Conservation (phyloP, 2,329 filamentous ascomycete genomes). For the Fusarium anguioides region DNA sequence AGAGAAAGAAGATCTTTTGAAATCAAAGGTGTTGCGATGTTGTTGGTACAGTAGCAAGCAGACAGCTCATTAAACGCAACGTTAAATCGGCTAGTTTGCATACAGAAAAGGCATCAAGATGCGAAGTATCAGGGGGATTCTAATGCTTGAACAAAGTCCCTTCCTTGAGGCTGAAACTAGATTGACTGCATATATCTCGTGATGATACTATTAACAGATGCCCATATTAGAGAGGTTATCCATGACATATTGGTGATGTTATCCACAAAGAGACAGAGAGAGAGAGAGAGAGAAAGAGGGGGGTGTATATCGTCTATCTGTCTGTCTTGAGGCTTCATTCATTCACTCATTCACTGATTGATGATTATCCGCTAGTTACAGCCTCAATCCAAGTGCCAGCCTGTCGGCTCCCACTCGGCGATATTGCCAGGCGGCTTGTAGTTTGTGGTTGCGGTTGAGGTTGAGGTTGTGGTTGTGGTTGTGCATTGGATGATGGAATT, state of each 20-base stretch:
- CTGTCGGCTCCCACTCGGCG: slow-evolving; percentile 40
- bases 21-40: slow-evolving; percentile 14
- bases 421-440: slow-evolving; percentile 32
- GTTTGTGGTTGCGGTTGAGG: not conserved
- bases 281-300: too few relatives aligned
- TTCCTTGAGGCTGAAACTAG: slow-evolving; percentile 7
- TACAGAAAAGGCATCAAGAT: slow-evolving; percentile 22
- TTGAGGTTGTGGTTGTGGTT: slow-evolving; percentile 1
- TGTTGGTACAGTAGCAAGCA: not conserved
- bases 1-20: not conserved
- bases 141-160: slow-evolving; percentile 18
- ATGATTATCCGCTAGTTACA: slow-evolving; percentile 22
- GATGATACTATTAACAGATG: not conserved
- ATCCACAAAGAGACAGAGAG: too few relatives aligned
- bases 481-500: too few relatives aligned
- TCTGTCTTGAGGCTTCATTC: slow-evolving; percentile 8
- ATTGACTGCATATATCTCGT: not conserved
- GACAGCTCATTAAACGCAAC: slow-evolving; percentile 4
- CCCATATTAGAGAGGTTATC: not conserved
- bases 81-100: not conserved
- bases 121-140: slow-evolving; percentile 8
- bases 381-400: slow-evolving; percentile 28
- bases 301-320: too few relatives aligned
- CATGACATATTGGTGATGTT: not conserved
- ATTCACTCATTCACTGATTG: not conserved